Percentiles rank a stretch among this genome's conserved stretches.
Conservation (phyloP, 805 yeast species). For the Nakazawaea pomicola region DNA sequence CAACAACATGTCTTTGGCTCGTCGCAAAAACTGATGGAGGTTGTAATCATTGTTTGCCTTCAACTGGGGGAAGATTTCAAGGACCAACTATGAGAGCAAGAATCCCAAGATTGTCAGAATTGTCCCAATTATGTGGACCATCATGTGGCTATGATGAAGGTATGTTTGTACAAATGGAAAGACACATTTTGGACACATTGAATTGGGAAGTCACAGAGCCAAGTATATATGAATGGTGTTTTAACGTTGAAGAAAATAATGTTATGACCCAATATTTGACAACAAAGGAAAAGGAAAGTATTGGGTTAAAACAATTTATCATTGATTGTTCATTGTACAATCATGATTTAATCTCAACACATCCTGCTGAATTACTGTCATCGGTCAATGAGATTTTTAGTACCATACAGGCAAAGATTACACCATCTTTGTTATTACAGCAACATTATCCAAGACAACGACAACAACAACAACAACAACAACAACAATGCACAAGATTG, state of each 20-base stretch:
- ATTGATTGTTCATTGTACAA: conserved; percentile 46
- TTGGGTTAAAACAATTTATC: conserved; percentile 44
- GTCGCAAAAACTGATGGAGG: conserved; percentile 79
- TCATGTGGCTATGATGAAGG: conserved; percentile 53
- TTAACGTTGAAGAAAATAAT: conserved; percentile 39
- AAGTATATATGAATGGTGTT: conserved; percentile 41
- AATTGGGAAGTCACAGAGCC: conserved; percentile 73
- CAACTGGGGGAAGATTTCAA: conserved; percentile 52
- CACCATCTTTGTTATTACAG: conserved; percentile 6
- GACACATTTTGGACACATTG: conserved; percentile 64
- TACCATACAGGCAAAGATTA: conserved; percentile 5
- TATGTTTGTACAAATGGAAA: conserved; percentile 71
- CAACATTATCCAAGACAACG: background rate
- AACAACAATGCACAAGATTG: conserved; percentile 2
- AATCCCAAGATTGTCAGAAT: conserved; percentile 68
- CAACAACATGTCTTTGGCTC: conserved; percentile 81
- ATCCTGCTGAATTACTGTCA: conserved; percentile 22
- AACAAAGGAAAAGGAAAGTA: conserved; percentile 27
- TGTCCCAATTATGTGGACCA: conserved; percentile 67
- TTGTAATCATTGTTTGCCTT: conserved; percentile 59
- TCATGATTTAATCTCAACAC: conserved; percentile 35
- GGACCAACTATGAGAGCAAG: conserved; percentile 74
- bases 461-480: background rate
- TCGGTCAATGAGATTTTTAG: conserved; percentile 13
- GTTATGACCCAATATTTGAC: conserved; percentile 29